Base-by-base conservation (phyloP, 2,329 filamentous ascomycete genomes). In the Penicillium sp. region DNA sequence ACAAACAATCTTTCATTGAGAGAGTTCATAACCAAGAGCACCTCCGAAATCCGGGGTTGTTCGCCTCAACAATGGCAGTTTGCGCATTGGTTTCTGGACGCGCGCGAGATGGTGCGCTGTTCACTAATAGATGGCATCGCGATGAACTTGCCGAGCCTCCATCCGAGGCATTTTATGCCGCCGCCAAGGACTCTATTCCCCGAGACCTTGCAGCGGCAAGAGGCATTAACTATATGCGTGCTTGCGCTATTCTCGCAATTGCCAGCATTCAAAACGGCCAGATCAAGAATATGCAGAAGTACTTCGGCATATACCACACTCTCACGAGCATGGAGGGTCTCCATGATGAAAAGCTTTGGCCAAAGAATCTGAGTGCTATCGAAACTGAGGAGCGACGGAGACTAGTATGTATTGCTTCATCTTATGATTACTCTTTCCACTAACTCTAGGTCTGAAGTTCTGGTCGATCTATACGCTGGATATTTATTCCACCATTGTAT, bases 391-490 rank as follows among this genome's bases (percentile, higher is more conserved):
- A 81, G 65, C 72, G 80, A 39, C 72, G 80, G 57, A 69, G 78
- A 61, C 62, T 82, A 61, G 81, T 81, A 69, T 55, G 70, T 43
- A 43, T 53, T 16, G 45, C 15, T 51, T 53, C 16, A 47, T 33
- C 50, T 53, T 53, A 59, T 45, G 13, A 0, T 19, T 45, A 9
- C 6, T 3, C 5, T 46, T 49, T n/a, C 16, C 29, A 39, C 19
- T 53, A 33, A 45, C 52, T 62, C 36, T 34, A 58, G 16, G 29
- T 19, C n/a, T 53, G 48, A 57, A 80, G 76, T 81, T 79, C 62
- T 85, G 83, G 83, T 81, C 81, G 38, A 82, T 82, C 54, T 85
- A 85, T 63, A 82, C 79, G 9, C 69, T 85, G 2, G 83, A 85
- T 55, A 75, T 85, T 3, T 83, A 80, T 66, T 75, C 79, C 0